Percentiles rank a stretch among this genome's conserved stretches.
Evolutionary conservation across 2,329 filamentous ascomycete species (phyloP).

Genomic region (Pezicula radicicola): DNA sequence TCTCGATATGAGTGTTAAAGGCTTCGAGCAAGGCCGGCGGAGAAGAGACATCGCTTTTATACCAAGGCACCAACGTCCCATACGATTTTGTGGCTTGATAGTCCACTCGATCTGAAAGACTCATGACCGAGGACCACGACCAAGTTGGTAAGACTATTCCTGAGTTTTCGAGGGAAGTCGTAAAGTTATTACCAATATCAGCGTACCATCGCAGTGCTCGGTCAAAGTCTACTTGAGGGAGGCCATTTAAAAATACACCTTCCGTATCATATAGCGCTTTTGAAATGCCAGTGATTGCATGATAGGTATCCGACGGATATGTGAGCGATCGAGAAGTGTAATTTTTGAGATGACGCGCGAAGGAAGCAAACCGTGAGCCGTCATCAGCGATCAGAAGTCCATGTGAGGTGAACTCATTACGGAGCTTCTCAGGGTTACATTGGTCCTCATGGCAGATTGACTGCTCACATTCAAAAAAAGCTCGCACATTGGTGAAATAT

Average conservation of each 20-base stretch:
- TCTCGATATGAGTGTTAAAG: background rate
- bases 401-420: slow-evolving; percentile 1
- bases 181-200: background rate
- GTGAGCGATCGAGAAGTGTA: slow-evolving; percentile 1
- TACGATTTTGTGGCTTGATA: background rate
- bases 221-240: slow-evolving; percentile 1
- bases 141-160: background rate
- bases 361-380: background rate
- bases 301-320: slow-evolving; percentile 1
- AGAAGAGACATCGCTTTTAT: background rate
- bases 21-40: background rate
- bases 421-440: background rate
- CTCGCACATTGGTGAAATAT: background rate
- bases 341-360: background rate
- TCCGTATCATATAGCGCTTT: background rate
- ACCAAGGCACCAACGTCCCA: slow-evolving; percentile 2
- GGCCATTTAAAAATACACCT: background rate
- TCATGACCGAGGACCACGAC: slow-evolving; percentile 1
- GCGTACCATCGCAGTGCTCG: slow-evolving; percentile 2
- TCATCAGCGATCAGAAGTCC: slow-evolving; percentile 1
- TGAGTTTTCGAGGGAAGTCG: background rate
- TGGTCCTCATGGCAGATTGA: slow-evolving; percentile 1
- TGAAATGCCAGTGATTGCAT: background rate
- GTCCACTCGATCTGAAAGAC: background rate
- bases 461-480: slow-evolving; percentile 1